Percentiles rank a stretch among this genome's conserved stretches.
Evolutionary conservation across 805 yeast genomes (phyloP).

Genomic region (Kockiozyma suomiensis): DNA sequence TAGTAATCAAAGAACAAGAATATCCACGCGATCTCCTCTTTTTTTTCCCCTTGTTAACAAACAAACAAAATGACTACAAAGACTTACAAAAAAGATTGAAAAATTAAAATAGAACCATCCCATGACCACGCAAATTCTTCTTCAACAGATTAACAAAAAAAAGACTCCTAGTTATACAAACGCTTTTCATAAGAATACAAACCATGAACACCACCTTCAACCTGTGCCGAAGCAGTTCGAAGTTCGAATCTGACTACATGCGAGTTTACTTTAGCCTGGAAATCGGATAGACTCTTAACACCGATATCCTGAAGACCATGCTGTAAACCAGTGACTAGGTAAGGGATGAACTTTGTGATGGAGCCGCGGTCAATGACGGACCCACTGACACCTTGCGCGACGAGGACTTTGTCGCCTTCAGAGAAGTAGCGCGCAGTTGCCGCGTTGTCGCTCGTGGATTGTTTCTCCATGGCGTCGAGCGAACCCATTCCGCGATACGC

Average conservation of each 20-base stretch:
- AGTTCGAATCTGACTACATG: conserved; percentile 90
- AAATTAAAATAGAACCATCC: too few relatives aligned
- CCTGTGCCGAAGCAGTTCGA: conserved; percentile 98
- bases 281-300: conserved; percentile 61
- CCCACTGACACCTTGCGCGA: conserved; percentile 99
- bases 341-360: conserved; percentile 88
- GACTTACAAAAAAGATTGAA: too few relatives aligned
- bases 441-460: conserved; percentile 84
- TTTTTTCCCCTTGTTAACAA: too few relatives aligned
- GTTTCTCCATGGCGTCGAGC: conserved; percentile 94
- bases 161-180: conserved; percentile 53
- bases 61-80: too few relatives aligned
- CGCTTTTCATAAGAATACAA: conserved; percentile 97
- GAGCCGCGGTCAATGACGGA: conserved; percentile 97
- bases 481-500: conserved; percentile 99
- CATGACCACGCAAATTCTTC: too few relatives aligned
- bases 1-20: too few relatives aligned
- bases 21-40: too few relatives aligned
- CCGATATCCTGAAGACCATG: conserved; percentile 99
- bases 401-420: conserved; percentile 91
- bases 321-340: conserved; percentile 91
- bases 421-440: conserved; percentile 98
- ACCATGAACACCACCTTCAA: conserved; percentile 98
- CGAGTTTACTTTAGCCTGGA: conserved; percentile 62
- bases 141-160: background rate